These are phyloP conservation scores for Pleurotus tuoliensis DNA, from an alignment of 768 basidiomycete genomes.

Conservation along the genomic window DNA sequence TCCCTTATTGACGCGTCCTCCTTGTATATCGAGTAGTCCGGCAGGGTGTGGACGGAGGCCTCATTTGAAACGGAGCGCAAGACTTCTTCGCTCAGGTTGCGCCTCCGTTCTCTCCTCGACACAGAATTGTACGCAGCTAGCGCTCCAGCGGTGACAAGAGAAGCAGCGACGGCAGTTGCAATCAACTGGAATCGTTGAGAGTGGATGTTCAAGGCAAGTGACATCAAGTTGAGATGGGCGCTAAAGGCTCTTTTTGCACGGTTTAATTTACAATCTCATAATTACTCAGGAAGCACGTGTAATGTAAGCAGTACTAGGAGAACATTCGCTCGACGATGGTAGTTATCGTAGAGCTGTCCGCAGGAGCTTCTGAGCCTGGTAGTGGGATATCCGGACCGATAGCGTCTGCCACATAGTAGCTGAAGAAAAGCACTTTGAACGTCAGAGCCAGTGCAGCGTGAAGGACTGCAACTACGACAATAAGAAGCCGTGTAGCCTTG, in stretches of 20 bases:
- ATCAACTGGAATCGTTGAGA: constrained; percentile 66
- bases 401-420: constrained; percentile 44
- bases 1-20: background rate
- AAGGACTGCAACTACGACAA: constrained; percentile 68
- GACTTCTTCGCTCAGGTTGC: constrained; percentile 54
- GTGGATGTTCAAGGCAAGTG: constrained; percentile 27
- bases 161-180: constrained; percentile 60
- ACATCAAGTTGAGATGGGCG: constrained; percentile 17
- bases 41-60: constrained; percentile 11
- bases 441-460: constrained; percentile 81
- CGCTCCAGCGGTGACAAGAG: constrained; percentile 53
- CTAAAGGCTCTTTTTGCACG: background rate
- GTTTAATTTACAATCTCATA: background rate
- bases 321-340: constrained; percentile 2
- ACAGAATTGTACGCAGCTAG: constrained; percentile 58
- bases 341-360: constrained; percentile 20
- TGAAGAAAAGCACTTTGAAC: constrained; percentile 76
- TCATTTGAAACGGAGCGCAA: constrained; percentile 43
- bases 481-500: constrained; percentile 79
- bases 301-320: background rate
- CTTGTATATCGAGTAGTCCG: background rate
- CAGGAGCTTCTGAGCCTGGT: constrained; percentile 34
- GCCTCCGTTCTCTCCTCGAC: constrained; percentile 42
- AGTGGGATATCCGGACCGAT: constrained; percentile 38
- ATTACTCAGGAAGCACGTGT: background rate